These are phyloP conservation scores for Xerocomus potaroensis DNA, from an alignment of 768 basidiomycete species.

Conservation along the genomic window DNA sequence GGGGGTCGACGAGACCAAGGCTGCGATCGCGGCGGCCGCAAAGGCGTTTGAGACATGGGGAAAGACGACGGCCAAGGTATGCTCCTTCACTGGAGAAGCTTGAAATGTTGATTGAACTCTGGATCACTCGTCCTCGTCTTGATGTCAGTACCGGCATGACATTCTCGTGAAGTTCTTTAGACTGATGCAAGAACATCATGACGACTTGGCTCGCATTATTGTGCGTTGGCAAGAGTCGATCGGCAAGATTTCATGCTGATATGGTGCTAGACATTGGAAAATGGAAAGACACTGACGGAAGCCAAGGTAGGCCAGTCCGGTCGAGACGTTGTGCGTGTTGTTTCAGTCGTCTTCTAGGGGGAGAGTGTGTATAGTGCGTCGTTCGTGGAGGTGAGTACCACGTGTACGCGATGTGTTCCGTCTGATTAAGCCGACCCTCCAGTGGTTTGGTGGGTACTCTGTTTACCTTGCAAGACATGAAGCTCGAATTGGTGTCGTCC, in stretches of 20 bases:
- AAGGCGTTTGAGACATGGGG: constrained; percentile 84
- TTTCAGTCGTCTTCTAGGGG: constrained; percentile 39
- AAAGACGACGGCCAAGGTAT: constrained; percentile 81
- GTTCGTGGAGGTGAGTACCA: constrained; percentile 63
- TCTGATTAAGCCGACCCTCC: constrained; percentile 5
- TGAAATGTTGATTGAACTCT: not conserved
- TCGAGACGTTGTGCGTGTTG: not conserved
- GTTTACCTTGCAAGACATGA: not conserved
- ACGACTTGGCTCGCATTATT: constrained; percentile 85
- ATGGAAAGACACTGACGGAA: constrained; percentile 87
- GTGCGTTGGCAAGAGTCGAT: constrained; percentile 39
- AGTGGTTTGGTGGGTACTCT: constrained; percentile 73
- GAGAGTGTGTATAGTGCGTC: constrained; percentile 85
- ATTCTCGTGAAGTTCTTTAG: constrained; percentile 73
- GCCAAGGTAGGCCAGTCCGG: constrained; percentile 51
- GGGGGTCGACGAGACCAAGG: constrained; percentile 76
- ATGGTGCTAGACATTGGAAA: constrained; percentile 77
- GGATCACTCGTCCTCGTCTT: not conserved
- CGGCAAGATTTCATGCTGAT: constrained; percentile 7
- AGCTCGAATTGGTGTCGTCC: constrained; percentile 10
- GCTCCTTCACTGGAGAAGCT: not conserved
- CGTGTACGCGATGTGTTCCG: not conserved
- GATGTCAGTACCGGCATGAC: constrained; percentile 68
- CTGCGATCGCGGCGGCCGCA: constrained; percentile 79
- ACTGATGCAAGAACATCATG: constrained; percentile 78